Base-by-base conservation (phyloP, 2,329 filamentous ascomycete genomes). In the Phaeoacremonium minimum region DNA sequence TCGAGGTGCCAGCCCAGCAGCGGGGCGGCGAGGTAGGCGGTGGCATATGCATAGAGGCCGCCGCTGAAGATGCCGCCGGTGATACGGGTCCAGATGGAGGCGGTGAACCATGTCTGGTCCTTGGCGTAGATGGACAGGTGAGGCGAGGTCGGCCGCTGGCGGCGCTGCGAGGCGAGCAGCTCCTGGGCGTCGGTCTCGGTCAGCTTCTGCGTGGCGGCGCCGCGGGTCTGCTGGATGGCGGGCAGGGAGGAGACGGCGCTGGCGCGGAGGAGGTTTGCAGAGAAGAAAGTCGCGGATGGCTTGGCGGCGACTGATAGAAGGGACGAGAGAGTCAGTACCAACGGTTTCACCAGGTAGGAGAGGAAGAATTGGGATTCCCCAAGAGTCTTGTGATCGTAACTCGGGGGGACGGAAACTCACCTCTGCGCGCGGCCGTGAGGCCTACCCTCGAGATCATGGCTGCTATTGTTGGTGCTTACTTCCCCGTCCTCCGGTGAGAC, bases 71-170 rank as follows among this genome's bases (percentile, higher is more conserved):
- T 63, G 56, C 74, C 66, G 53, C 87, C 90, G n/a, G 87, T 91
- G 67, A 95, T 80, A 55, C 90, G 88, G 70, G 89, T 86, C 65
- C 87, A 74, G 48, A 75, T 73, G 40, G 71, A 80, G 50, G 80
- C 82, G 49, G 75, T 73, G 63, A 87, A 83, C 83, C 83, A 95
- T 51, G 87, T 93, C 67, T 96, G 85, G 63, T 87, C 80, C 42
- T 84, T 77, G 61, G 80, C 76, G 80, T 96, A 96, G 76, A 94
- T 90, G 55, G 67, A 61, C 45, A 96, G 78, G 60, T 96, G 89
- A 37, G 90, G 90, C 31, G 87, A 76, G 52, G 95, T 74, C 57
- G 90, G 90, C 35, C 90, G 90, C 55, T 75, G 66, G 38, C 83
- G 74, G 53, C 90, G 90, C 72, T 96, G 90, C 56, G 79, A 70